Conservation (phyloP, 2,329 filamentous ascomycete genomes). For the Penicillium concentricum region DNA sequence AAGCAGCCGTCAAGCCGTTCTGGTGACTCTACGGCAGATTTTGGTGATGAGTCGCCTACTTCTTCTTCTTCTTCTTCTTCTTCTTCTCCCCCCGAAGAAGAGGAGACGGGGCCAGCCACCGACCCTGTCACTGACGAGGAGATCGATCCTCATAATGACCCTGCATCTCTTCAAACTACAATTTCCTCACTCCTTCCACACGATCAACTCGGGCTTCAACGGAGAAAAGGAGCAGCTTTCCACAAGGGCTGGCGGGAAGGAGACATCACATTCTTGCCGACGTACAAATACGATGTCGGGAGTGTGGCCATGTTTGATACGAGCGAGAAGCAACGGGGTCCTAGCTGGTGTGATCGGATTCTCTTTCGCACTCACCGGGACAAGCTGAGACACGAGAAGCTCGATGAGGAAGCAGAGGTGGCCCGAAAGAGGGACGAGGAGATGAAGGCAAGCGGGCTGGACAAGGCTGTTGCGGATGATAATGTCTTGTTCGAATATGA, state of each 20-base stretch:
- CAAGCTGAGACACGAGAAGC: constrained; percentile 64
- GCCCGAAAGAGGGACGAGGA: constrained; percentile 75
- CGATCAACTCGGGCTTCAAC: constrained; percentile 77
- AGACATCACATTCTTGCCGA: constrained; percentile 81
- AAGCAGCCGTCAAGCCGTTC: constrained; percentile 17
- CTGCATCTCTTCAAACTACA: constrained; percentile 83
- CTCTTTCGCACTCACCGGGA: constrained; percentile 77
- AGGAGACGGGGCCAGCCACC: constrained; percentile 15
- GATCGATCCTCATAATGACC: constrained; percentile 71
- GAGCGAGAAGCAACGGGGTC: constrained; percentile 87
- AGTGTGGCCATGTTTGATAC: constrained; percentile 90
- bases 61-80: too few relatives aligned
- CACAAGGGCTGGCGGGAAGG: constrained; percentile 93
- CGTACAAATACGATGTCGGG: constrained; percentile 98
- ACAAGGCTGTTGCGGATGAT: constrained; percentile 72
- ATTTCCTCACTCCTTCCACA: constrained; percentile 83
- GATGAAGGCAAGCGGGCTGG: constrained; percentile 77
- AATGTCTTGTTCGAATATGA: constrained; percentile 88
- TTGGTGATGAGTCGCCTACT: constrained; percentile 1
- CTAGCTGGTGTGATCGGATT: constrained; percentile 96
- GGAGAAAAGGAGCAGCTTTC: constrained; percentile 74
- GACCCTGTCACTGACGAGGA: constrained; percentile 61
- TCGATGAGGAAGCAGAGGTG: constrained; percentile 62
- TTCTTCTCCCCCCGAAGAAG: constrained; percentile 2
- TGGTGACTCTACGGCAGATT: background rate